Percentiles rank a stretch among this genome's conserved stretches.
phyloP scores from a whole-genome alignment of 208 protist genomes.

The Acanthamoeba culbertsoni region DNA sequence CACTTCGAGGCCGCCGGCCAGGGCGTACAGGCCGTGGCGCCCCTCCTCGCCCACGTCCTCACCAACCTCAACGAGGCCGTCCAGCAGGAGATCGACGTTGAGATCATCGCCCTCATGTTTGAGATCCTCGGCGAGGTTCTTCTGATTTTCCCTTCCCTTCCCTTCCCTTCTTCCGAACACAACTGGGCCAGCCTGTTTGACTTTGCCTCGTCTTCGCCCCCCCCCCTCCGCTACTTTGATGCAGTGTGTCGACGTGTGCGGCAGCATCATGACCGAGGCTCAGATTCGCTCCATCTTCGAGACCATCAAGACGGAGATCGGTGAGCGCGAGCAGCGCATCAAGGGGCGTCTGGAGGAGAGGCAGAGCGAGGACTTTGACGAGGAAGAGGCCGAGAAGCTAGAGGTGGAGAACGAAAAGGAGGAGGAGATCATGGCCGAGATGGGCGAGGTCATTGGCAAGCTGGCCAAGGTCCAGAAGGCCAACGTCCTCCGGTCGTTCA shows the following conservation, averaged over 20 bases:
- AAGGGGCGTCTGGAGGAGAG: slow-evolving; percentile 49
- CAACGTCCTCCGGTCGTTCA: background rate
- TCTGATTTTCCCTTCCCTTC: background rate
- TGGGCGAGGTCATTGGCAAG: slow-evolving; percentile 68
- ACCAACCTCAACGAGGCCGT: slow-evolving; percentile 61
- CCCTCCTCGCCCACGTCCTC: slow-evolving; percentile 41
- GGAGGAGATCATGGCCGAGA: slow-evolving; percentile 49
- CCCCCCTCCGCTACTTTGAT: background rate
- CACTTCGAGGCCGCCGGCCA: background rate
- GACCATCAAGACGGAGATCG: background rate
- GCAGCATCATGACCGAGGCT: slow-evolving; percentile 31
- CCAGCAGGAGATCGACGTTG: slow-evolving; percentile 67
- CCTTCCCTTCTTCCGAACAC: background rate
- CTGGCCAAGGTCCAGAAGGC: slow-evolving; percentile 60
- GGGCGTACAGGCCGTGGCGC: background rate
- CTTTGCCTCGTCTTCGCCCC: background rate
- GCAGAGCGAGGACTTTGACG: slow-evolving; percentile 60
- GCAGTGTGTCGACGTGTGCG: background rate
- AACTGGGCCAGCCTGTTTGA: background rate
- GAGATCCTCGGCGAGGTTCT: slow-evolving; percentile 36
- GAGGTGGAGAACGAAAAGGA: slow-evolving; percentile 59
- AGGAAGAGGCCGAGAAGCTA: slow-evolving; percentile 65
- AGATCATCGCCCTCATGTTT: slow-evolving; percentile 52
- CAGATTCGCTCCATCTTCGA: slow-evolving; percentile 9
- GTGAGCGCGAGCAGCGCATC: background rate